Percentiles rank a stretch among this genome's conserved stretches.
These are phyloP conservation scores for Grosmannia clavigera DNA, from an alignment of 2,329 filamentous ascomycete species.

Conservation along the genomic window DNA sequence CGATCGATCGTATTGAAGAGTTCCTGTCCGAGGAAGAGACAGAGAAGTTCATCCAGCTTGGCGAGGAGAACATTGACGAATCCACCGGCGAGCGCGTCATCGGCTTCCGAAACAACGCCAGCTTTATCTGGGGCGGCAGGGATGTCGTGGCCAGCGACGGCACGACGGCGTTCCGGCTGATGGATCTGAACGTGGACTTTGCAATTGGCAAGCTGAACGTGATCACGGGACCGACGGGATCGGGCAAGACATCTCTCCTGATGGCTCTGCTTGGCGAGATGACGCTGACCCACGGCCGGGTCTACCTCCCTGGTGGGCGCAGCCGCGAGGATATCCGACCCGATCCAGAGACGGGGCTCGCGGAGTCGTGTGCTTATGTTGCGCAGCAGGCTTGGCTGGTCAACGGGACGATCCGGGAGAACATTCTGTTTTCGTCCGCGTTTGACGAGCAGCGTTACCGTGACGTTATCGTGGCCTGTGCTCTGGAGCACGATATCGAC, in stretches of 20 bases:
- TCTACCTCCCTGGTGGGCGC: conserved; percentile 74
- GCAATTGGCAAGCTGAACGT: conserved; percentile 79
- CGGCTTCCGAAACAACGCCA: conserved; percentile 64
- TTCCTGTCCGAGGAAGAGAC: conserved; percentile 91
- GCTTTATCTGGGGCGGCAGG: conserved; percentile 77
- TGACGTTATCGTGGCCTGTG: conserved; percentile 81
- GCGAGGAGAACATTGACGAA: conserved; percentile 54
- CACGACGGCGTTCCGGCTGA: conserved; percentile 66
- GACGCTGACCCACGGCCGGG: conserved; percentile 67
- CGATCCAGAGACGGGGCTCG: conserved; percentile 73
- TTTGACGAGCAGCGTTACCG: conserved; percentile 75
- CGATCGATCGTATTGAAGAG: conserved; percentile 89
- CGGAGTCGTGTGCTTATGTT: conserved; percentile 90
- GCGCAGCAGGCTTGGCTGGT: conserved; percentile 95
- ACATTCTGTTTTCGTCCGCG: conserved; percentile 79
- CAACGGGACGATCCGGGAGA: conserved; percentile 90
- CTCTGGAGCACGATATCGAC: conserved; percentile 69
- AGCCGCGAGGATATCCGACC: conserved; percentile 74
- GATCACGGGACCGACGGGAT: conserved; percentile 84
- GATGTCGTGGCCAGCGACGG: conserved; percentile 48
- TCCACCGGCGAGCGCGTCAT: conserved; percentile 62
- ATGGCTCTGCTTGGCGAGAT: conserved; percentile 97
- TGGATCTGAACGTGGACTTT: conserved; percentile 76
- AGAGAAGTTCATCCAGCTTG: conserved; percentile 82
- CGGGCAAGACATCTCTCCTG: conserved; percentile 86